Percentiles rank a stretch among this genome's conserved stretches.
phyloP scores from a whole-genome alignment of 106 monocot genomes.

The Platanthera zijinensis region DNA sequence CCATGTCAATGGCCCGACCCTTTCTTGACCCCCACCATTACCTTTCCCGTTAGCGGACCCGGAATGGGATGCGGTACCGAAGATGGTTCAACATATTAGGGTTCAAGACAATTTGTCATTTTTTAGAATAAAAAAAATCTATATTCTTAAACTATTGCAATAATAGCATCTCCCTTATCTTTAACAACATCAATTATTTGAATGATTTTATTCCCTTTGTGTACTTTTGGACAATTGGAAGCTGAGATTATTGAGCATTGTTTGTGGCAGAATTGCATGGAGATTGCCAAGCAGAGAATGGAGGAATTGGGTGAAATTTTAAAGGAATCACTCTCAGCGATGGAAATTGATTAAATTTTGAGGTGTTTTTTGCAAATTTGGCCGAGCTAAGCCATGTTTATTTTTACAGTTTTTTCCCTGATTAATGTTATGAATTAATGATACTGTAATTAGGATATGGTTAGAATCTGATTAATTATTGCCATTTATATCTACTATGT shows the following conservation, averaged over 20 bases:
- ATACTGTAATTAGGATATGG: neutral
- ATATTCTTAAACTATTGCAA: neutral
- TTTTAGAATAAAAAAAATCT: too few species aligned
- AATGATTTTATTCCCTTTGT: neutral
- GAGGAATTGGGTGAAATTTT: conserved; percentile 52
- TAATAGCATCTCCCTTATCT: neutral
- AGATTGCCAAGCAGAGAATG: conserved; percentile 37
- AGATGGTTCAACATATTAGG: too few species aligned
- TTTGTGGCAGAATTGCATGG: conserved; percentile 37
- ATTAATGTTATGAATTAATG: conserved; percentile 18
- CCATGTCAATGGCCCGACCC: too few species aligned
- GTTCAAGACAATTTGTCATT: too few species aligned
- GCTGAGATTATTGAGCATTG: too few species aligned
- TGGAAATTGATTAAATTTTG: conserved; percentile 48
- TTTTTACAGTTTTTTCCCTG: conserved; percentile 22
- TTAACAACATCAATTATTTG: neutral
- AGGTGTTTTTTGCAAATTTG: neutral
- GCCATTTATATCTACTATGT: too few species aligned
- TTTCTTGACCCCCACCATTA: too few species aligned
- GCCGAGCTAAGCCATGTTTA: neutral
- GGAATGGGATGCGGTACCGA: too few species aligned
- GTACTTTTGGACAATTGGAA: neutral
- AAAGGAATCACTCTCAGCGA: conserved; percentile 42
- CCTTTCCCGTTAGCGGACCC: too few species aligned
- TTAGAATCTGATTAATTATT: too few species aligned